Conservation (phyloP, 441 rosid species). For the Pelargonium exstipulatum region DNA sequence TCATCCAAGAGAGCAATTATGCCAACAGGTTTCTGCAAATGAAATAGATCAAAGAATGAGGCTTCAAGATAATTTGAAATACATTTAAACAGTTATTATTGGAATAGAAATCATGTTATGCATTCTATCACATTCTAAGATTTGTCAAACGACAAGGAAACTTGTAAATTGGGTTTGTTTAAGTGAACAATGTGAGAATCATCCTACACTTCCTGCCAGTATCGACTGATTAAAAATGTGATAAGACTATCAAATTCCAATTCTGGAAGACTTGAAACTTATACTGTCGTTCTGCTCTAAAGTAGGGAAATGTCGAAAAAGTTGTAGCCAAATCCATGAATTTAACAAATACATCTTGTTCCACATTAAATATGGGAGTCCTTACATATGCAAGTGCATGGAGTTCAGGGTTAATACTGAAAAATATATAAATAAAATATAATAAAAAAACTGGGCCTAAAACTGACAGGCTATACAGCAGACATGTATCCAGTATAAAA, state of each 20-base stretch:
- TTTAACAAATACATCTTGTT: background rate
- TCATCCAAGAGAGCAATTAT: constrained; percentile 97
- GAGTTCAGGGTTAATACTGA: background rate
- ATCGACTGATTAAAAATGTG: background rate
- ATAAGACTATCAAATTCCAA: background rate
- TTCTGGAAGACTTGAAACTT: background rate
- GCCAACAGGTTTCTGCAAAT: constrained; percentile 98
- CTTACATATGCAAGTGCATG: background rate
- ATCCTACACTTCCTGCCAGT: background rate
- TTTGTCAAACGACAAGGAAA: background rate
- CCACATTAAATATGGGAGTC: background rate
- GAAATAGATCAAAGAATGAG: background rate
- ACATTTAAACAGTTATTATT: background rate
- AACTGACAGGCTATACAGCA: background rate
- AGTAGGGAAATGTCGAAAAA: background rate
- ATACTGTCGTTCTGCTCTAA: background rate
- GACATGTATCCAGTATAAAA: background rate
- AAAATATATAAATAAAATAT: too few species aligned
- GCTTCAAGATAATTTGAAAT: background rate
- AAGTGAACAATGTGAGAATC: background rate
- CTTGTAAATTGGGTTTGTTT: background rate
- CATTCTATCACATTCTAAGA: background rate
- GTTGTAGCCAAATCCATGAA: background rate
- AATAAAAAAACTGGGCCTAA: background rate
- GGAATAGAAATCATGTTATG: background rate